phyloP scores from a whole-genome alignment of 768 basidiomycete genomes.

The Leccinum incarnatum region DNA sequence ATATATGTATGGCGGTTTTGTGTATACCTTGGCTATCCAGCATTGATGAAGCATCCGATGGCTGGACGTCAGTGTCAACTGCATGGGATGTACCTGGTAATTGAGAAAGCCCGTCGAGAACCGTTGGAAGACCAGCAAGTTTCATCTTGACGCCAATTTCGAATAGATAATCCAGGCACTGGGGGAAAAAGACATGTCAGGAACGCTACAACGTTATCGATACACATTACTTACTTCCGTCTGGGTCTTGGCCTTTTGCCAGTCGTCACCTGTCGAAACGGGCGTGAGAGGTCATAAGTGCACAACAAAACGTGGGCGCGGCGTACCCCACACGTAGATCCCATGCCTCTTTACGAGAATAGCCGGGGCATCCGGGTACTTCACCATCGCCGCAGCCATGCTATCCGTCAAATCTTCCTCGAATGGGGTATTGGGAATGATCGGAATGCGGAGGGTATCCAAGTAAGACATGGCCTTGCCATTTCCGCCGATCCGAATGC shows the following conservation, averaged over 20 bases:
- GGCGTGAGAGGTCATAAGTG: conserved; percentile 8
- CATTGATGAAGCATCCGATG: too few relatives aligned
- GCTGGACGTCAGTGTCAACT: too few relatives aligned
- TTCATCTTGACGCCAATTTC: conserved; percentile 87
- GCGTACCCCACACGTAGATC: conserved; percentile 81
- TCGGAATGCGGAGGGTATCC: conserved; percentile 81
- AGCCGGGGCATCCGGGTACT: conserved; percentile 75
- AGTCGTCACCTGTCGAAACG: conserved; percentile 50
- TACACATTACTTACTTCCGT: conserved; percentile 53
- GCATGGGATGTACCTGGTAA: too few relatives aligned
- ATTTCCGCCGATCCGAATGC: conserved; percentile 73
- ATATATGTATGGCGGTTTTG: too few relatives aligned
- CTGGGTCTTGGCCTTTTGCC: conserved; percentile 89
- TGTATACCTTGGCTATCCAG: too few relatives aligned
- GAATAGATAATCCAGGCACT: conserved; percentile 90
- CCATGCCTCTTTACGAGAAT: conserved; percentile 78
- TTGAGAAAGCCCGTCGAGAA: conserved; percentile 13
- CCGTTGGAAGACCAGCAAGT: conserved; percentile 54
- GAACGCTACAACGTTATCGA: not conserved
- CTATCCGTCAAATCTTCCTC: conserved; percentile 88
- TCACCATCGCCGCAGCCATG: conserved; percentile 82
- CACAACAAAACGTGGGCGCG: not conserved
- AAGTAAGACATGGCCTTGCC: conserved; percentile 77
- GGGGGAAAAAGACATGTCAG: not conserved
- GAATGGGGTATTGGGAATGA: conserved; percentile 88